phyloP scores from a whole-genome alignment of 768 basidiomycete genomes.

The Russula compacta region DNA sequence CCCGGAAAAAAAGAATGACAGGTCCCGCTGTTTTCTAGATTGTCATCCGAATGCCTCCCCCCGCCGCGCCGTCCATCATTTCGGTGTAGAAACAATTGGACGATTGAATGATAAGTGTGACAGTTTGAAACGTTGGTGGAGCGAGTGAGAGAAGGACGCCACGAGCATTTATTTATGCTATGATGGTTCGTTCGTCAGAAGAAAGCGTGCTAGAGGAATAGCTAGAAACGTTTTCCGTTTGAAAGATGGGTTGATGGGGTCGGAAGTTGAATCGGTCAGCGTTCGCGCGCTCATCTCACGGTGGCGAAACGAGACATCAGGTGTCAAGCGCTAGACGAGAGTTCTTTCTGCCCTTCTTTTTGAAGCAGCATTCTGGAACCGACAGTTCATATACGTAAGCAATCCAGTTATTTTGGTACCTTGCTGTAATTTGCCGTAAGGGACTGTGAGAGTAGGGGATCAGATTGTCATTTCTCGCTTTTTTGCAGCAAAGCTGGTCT shows the following conservation, averaged over 20 bases:
- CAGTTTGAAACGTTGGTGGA: not conserved
- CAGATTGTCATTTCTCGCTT: not conserved
- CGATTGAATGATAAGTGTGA: not conserved
- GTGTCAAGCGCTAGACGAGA: constrained; percentile 1
- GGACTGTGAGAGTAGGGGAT: not conserved
- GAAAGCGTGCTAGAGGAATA: not conserved
- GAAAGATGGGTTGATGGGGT: not conserved
- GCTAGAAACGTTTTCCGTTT: not conserved
- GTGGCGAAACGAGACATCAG: constrained; percentile 2
- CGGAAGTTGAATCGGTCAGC: not conserved
- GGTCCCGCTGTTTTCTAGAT: not conserved
- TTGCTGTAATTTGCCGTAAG: constrained; percentile 9
- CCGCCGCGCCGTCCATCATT: not conserved
- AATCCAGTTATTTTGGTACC: constrained; percentile 1
- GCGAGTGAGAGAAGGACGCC: not conserved
- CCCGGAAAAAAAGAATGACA: not conserved
- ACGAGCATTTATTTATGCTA: not conserved
- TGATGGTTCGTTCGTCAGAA: not conserved
- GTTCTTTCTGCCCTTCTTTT: constrained; percentile 4
- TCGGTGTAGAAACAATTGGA: not conserved
- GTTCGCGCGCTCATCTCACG: constrained; percentile 1
- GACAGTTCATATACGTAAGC: constrained; percentile 2
- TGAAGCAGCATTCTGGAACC: constrained; percentile 4
- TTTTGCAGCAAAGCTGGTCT: not conserved
- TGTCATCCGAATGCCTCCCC: not conserved